These are phyloP conservation scores for Sphaerulina musiva DNA, from an alignment of 2,329 filamentous ascomycete genomes.

Conservation along the genomic window DNA sequence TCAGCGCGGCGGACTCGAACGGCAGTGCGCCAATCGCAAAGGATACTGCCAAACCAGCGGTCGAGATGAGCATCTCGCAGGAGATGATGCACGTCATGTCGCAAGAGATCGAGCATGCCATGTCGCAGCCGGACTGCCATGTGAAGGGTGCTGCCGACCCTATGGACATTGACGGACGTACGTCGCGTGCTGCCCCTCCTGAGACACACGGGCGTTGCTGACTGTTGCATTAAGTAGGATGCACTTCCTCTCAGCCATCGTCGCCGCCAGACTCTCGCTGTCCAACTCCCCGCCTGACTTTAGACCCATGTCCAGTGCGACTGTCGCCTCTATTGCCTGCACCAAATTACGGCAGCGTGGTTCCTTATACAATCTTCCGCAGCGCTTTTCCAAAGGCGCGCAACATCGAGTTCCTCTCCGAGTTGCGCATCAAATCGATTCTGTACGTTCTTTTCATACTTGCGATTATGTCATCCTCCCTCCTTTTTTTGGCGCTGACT, in stretches of 20 bases:
- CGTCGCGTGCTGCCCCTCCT: background rate
- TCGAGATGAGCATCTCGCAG: background rate
- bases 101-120: background rate
- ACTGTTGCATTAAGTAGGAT: background rate
- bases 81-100: too few relatives aligned
- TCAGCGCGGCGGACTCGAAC: background rate
- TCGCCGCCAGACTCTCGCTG: conserved; percentile 24
- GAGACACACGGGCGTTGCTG: background rate
- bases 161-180: background rate
- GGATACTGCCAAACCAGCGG: background rate
- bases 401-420: conserved; percentile 63
- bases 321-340: conserved; percentile 45
- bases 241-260: conserved; percentile 22
- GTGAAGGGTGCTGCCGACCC: background rate
- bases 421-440: conserved; percentile 68
- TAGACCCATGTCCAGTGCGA: conserved; percentile 29
- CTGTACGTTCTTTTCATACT: conserved; percentile 46
- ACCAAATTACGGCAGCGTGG: conserved; percentile 69
- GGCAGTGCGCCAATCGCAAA: background rate
- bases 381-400: conserved; percentile 69
- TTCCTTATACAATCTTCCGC: conserved; percentile 66
- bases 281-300: conserved; percentile 19
- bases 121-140: background rate
- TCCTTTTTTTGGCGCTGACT: conserved; percentile 26
- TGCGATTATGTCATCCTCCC: conserved; percentile 29